phyloP scores from a whole-genome alignment of 371 early-diverging fungal species.

The Cokeromyces recurvatus region DNA sequence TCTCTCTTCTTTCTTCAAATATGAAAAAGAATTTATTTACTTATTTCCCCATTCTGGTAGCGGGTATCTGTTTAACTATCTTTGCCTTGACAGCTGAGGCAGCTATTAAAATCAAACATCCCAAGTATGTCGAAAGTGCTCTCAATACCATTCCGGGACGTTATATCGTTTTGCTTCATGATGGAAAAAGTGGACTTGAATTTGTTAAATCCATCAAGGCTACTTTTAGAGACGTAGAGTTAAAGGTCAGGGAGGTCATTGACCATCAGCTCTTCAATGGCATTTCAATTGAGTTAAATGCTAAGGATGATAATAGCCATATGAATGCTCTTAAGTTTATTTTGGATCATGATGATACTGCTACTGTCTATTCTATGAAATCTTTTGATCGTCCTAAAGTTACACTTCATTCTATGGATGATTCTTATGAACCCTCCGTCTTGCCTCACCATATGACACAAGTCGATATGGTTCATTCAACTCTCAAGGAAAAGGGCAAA shows the following conservation, averaged over 20 bases:
- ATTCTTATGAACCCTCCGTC: constrained; percentile 9
- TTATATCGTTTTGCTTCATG: constrained; percentile 34
- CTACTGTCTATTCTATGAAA: constrained; percentile 26
- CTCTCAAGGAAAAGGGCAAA: constrained; percentile 51
- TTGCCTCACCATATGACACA: constrained; percentile 39
- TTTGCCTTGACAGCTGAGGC: constrained; percentile 17
- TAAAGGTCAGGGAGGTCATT: constrained; percentile 20
- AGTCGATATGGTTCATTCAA: constrained; percentile 36
- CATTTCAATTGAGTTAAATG: constrained; percentile 19
- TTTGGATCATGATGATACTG: constrained; percentile 18
- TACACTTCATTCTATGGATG: not conserved
- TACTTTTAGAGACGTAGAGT: too few species aligned
- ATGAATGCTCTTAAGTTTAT: constrained; percentile 18
- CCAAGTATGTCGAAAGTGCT: constrained; percentile 22
- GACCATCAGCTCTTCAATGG: constrained; percentile 33
- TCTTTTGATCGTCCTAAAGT: constrained; percentile 25
- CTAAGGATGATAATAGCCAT: too few species aligned
- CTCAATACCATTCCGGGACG: constrained; percentile 27
- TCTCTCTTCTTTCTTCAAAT: too few species aligned
- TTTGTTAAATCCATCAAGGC: too few species aligned
- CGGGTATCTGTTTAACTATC: constrained; percentile 25
- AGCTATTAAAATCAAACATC: constrained; percentile 18
- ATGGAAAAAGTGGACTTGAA: too few species aligned
- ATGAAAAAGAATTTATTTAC: constrained; percentile 21
- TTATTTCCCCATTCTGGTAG: constrained; percentile 21